Evolutionary conservation across 768 basidiomycete species (phyloP).

Genomic region (Lentinus brumalis): DNA sequence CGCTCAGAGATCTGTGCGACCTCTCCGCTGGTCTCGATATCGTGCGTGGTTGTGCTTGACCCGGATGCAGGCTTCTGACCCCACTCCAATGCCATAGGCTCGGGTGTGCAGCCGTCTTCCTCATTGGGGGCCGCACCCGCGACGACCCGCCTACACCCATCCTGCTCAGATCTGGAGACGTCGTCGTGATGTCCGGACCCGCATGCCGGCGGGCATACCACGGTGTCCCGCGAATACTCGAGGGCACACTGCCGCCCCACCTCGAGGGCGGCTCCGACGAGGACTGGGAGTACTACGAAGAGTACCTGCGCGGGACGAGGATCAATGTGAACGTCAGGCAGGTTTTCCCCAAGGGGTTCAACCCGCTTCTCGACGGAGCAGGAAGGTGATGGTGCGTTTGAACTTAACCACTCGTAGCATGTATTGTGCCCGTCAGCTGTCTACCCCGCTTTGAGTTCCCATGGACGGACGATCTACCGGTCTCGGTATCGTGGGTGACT

Average conservation of each 20-base stretch:
- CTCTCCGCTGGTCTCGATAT: slow-evolving; percentile 90
- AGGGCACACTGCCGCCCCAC: slow-evolving; percentile 72
- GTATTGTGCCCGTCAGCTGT: too few relatives aligned
- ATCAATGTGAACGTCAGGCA: slow-evolving; percentile 94
- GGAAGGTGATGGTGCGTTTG: too few relatives aligned
- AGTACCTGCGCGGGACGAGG: slow-evolving; percentile 67
- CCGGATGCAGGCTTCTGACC: not conserved
- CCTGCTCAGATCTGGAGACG: slow-evolving; percentile 88
- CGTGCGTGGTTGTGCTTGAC: slow-evolving; percentile 52
- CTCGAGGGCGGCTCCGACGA: slow-evolving; percentile 35
- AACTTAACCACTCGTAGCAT: too few relatives aligned
- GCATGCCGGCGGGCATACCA: slow-evolving; percentile 88
- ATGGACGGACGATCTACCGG: too few relatives aligned
- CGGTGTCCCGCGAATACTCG: slow-evolving; percentile 91
- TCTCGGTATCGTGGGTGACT: too few relatives aligned
- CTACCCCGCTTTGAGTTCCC: too few relatives aligned
- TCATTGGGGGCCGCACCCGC: slow-evolving; percentile 83
- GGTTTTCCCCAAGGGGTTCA: slow-evolving; percentile 76
- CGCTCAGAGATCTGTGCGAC: slow-evolving; percentile 93
- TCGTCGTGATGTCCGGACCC: slow-evolving; percentile 91
- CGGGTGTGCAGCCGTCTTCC: slow-evolving; percentile 86
- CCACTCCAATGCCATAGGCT: slow-evolving; percentile 51
- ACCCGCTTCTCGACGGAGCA: slow-evolving; percentile 24
- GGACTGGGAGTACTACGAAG: slow-evolving; percentile 63
- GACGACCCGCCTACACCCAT: slow-evolving; percentile 78